Percentiles rank a stretch among this genome's conserved stretches.
These are phyloP conservation scores for Tylopilus intermedius DNA, from an alignment of 768 basidiomycete genomes.

Conservation along the genomic window DNA sequence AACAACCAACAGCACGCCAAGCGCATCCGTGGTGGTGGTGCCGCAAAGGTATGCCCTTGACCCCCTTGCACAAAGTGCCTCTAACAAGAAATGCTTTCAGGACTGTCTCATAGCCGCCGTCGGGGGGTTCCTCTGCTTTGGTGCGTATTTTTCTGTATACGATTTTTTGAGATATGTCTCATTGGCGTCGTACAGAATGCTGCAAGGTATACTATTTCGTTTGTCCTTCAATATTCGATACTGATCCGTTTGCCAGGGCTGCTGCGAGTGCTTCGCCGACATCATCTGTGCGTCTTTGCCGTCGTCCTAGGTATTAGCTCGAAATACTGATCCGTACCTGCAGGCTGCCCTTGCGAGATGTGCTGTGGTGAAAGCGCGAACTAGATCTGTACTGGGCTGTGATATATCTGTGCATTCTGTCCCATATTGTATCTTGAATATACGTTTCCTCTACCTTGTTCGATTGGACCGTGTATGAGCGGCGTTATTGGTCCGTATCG, in stretches of 20 bases:
- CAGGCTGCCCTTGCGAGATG: constrained; percentile 80
- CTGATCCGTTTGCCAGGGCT: constrained; percentile 39
- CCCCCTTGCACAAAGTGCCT: not conserved
- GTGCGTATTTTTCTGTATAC: constrained; percentile 33
- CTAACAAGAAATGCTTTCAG: constrained; percentile 30
- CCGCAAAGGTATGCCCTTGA: constrained; percentile 45
- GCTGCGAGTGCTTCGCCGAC: constrained; percentile 66
- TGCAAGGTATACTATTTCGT: constrained; percentile 49
- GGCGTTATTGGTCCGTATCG: too few species aligned
- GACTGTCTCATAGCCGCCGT: constrained; percentile 62
- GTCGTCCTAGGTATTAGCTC: not conserved
- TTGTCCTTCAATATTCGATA: not conserved
- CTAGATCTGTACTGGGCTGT: constrained; percentile 3
- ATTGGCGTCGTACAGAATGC: constrained; percentile 41
- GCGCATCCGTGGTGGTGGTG: constrained; percentile 69
- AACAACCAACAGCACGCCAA: constrained; percentile 43
- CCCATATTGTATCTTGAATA: constrained; percentile 13
- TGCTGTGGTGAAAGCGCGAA: constrained; percentile 40
- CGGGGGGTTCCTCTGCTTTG: constrained; percentile 71
- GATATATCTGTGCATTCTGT: not conserved
- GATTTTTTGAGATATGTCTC: not conserved
- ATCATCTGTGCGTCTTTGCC: constrained; percentile 56
- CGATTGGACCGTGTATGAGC: not conserved
- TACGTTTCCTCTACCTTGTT: not conserved
- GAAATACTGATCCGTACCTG: not conserved